Evolutionary conservation across 768 basidiomycete species (phyloP), one percentile per base, ranked within the genome.

Genomic region (Psilocybe cubensis): DNA sequence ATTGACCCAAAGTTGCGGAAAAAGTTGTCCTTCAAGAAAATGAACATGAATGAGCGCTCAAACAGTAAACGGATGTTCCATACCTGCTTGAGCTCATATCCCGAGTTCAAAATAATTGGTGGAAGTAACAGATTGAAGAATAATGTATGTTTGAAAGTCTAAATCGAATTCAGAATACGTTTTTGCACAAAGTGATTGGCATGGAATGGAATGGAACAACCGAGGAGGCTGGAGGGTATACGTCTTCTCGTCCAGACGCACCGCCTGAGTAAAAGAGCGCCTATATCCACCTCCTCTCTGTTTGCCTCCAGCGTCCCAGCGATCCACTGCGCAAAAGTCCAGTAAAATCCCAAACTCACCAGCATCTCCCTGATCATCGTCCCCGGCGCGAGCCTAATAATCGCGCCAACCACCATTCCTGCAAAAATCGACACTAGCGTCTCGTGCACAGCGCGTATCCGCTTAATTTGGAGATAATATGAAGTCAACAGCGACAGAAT

Each of bases 101-200:
- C 97, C 2, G 95, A 97, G 73, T 96, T 97, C 38, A 99, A 78
- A 68, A 99, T 99, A 70, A 99, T 99, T 1, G 97, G 97, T 4
- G 96, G 97, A 3, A 98, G 84, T n/a, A 99, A 80, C 20, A 98
- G 81, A 72, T 99, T 98, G 81, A 98, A 97, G 79, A 99, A 96
- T 48, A 98, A 80, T 2, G 96, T 98, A 68, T 96, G 94, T 71
- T 92, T 93, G 82, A 96, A 96, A 8, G 92, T 95, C 95, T 96
- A 66, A 52, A 33, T 33, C 17, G 43, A 29, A 38, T 33, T 31
- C 41, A 57, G 21, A 59, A 60, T 9, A 60, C 56, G 60, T 44
- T 38, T 11, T n/a, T 14, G n/a, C 38, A 45, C n/a, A n/a, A n/a
- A n/a, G n/a, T n/a, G n/a, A n/a, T 29, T 27, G 25, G 14, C 28